Conservation (phyloP, 768 basidiomycete genomes). For the Thelephora ganbajun region DNA sequence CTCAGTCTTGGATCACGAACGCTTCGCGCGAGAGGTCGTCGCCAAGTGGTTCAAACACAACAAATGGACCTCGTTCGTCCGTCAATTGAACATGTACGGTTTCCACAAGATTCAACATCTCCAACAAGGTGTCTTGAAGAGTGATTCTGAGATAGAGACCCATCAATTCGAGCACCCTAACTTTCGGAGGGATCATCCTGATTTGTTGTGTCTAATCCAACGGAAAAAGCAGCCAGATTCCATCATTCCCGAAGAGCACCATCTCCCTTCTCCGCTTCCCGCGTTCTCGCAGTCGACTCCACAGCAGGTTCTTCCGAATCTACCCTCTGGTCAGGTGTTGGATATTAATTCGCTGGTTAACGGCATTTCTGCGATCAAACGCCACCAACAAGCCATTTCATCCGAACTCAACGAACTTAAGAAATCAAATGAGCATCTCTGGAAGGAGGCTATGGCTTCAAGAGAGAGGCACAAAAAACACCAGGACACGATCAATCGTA, state of each 20-base stretch:
- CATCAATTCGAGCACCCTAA: constrained; percentile 90
- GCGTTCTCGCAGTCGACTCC: constrained; percentile 4
- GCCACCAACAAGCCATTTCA: constrained; percentile 87
- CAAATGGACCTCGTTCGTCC: constrained; percentile 85
- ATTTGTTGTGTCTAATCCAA: constrained; percentile 76
- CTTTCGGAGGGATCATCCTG: constrained; percentile 81
- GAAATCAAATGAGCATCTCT: constrained; percentile 75
- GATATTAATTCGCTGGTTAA: constrained; percentile 71
- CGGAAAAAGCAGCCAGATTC: constrained; percentile 53
- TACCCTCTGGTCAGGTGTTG: constrained; percentile 39
- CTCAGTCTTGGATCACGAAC: constrained; percentile 82
- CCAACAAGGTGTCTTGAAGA: constrained; percentile 83
- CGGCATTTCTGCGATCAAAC: constrained; percentile 76
- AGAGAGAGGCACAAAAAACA: constrained; percentile 80
- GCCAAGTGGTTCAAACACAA: constrained; percentile 96
- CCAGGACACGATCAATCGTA: constrained; percentile 91
- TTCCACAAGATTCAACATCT: constrained; percentile 94
- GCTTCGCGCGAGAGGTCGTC: constrained; percentile 78
- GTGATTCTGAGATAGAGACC: constrained; percentile 67
- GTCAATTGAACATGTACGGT: constrained; percentile 93
- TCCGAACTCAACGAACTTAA: constrained; percentile 82
- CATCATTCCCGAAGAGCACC: constrained; percentile 9
- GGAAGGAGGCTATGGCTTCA: constrained; percentile 78
- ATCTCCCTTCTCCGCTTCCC: constrained; percentile 6
- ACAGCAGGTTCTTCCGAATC: constrained; percentile 6